Percentiles rank a stretch among this genome's conserved stretches.
These are phyloP conservation scores for Oleoguttula mirabilis DNA, from an alignment of 495 filamentous ascomycete genomes.

Conservation along the genomic window DNA sequence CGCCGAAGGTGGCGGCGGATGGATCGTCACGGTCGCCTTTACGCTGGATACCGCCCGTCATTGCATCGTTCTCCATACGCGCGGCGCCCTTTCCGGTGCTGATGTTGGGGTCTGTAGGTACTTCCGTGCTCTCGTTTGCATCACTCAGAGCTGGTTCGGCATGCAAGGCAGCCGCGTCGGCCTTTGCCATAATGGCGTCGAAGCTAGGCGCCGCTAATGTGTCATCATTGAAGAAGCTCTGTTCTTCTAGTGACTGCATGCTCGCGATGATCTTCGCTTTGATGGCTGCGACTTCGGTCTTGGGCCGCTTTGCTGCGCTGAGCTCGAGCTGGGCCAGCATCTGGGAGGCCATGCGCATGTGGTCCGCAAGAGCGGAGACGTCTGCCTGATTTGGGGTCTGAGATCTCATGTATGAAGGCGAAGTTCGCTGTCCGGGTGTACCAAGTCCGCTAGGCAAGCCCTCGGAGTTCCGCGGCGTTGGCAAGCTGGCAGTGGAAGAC, in stretches of 20 bases:
- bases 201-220: constrained; percentile 48
- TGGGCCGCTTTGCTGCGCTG: constrained; percentile 57
- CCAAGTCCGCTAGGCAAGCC: constrained; percentile 46
- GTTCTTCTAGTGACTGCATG: constrained; percentile 72
- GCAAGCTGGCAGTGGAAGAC: constrained; percentile 37
- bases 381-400: constrained; percentile 46
- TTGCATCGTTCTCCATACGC: constrained; percentile 70
- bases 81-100: constrained; percentile 56
- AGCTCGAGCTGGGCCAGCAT: constrained; percentile 68
- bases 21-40: constrained; percentile 69
- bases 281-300: constrained; percentile 61
- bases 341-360: constrained; percentile 68
- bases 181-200: constrained; percentile 57
- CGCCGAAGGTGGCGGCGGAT: constrained; percentile 67
- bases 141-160: constrained; percentile 34
- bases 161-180: constrained; percentile 31
- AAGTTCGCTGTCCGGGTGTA: constrained; percentile 41
- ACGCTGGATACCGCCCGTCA: constrained; percentile 61
- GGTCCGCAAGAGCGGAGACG: constrained; percentile 60
- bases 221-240: constrained; percentile 53
- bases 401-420: constrained; percentile 22
- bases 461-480: constrained; percentile 49
- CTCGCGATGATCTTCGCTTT: constrained; percentile 67
- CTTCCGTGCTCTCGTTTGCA: constrained; percentile 30
- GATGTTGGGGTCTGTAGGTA: constrained; percentile 34